These are phyloP conservation scores for Sporothrix euskadiensis DNA, from an alignment of 2,329 filamentous ascomycete genomes.

Conservation along the genomic window DNA sequence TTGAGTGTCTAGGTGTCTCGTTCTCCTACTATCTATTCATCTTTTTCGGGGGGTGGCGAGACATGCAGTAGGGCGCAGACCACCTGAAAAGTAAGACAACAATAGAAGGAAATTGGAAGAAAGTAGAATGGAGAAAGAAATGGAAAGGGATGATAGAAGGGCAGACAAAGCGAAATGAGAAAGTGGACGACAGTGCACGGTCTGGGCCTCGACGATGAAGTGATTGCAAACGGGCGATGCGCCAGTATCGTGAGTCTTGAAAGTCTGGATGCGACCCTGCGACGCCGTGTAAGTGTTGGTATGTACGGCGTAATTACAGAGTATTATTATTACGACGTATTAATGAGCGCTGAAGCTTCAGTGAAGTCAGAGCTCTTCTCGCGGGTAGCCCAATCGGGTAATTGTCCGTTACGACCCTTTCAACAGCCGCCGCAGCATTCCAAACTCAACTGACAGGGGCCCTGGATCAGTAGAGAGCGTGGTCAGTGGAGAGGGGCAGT, in stretches of 20 bases:
- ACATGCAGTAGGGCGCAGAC: conserved; percentile 19
- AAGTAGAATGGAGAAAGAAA: not conserved
- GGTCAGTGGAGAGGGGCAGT: not conserved
- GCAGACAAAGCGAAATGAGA: not conserved
- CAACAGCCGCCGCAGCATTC: not conserved
- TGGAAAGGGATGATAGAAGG: not conserved
- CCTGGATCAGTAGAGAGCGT: not conserved
- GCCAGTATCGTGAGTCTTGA: not conserved
- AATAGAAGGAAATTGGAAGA: not conserved
- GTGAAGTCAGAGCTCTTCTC: not conserved
- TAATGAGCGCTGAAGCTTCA: too few species aligned
- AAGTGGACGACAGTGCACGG: not conserved
- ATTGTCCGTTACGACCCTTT: not conserved
- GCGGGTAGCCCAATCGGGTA: conserved; percentile 6
- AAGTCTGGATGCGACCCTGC: not conserved
- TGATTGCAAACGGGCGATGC: not conserved
- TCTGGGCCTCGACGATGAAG: too few species aligned
- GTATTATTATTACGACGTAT: not conserved
- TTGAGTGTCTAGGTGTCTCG: not conserved
- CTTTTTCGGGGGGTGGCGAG: conserved; percentile 18
- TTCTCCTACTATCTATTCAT: not conserved
- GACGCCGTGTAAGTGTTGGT: too few species aligned
- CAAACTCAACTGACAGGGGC: not conserved
- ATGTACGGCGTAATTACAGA: too few species aligned
- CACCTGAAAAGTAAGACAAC: not conserved